These are phyloP conservation scores for Lophiostoma macrostomum DNA, from an alignment of 495 filamentous ascomycete genomes.

Conservation along the genomic window DNA sequence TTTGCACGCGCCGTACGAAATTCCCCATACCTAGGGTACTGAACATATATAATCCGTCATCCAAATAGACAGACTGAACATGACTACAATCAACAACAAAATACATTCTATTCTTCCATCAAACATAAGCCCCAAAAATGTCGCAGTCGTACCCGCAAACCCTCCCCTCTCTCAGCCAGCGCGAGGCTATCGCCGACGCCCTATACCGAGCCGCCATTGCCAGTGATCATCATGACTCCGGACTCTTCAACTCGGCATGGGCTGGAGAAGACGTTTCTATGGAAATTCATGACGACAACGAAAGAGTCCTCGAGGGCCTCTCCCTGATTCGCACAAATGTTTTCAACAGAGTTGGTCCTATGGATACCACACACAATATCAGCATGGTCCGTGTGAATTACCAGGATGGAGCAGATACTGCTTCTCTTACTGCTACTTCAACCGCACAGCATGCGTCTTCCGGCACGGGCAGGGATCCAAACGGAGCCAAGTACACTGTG, in stretches of 20 bases:
- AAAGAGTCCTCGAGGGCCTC: constrained; percentile 18
- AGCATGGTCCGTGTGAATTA: constrained; percentile 23
- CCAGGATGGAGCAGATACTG: constrained; percentile 20
- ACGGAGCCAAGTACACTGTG: constrained; percentile 22
- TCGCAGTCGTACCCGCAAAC: too few species aligned
- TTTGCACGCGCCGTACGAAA: too few species aligned
- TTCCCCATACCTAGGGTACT: too few species aligned
- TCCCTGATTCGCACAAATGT: constrained; percentile 18
- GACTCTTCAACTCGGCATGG: constrained; percentile 19
- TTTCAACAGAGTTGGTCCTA: constrained; percentile 18
- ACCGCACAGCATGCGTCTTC: constrained; percentile 18
- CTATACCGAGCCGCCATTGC: too few species aligned
- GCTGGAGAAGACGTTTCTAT: constrained; percentile 20
- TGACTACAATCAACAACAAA: too few species aligned
- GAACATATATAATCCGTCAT: too few species aligned
- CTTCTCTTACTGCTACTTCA: constrained; percentile 22
- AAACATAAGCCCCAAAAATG: too few species aligned
- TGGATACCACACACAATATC: constrained; percentile 22
- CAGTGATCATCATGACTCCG: constrained; percentile 15
- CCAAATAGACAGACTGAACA: too few species aligned
- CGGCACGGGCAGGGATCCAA: constrained; percentile 20
- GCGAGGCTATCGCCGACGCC: too few species aligned
- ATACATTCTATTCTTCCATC: too few species aligned
- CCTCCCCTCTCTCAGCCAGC: too few species aligned
- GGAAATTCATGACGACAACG: constrained; percentile 19